Base-by-base conservation (phyloP, 208 protist species). In the Hexamita inflata region DNA sequence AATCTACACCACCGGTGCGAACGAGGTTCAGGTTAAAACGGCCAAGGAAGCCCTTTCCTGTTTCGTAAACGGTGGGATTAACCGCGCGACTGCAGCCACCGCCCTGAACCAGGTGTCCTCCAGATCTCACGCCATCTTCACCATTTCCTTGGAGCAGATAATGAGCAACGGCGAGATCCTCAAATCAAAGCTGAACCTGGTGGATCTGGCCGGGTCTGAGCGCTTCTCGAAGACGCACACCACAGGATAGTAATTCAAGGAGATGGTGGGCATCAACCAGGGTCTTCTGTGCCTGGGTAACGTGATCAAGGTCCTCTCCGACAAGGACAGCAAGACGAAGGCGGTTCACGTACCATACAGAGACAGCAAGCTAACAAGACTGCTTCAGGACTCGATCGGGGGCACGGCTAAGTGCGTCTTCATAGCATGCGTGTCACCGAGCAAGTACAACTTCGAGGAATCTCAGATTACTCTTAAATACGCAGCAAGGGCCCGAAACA, bases 351-450 rank as follows among this genome's bases (percentile, higher is more conserved):
- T 84, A 32, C 81, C 81, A 9, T 84, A 79, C 80, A 84, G 91
- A 58, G 90, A 94, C 77, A 90, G 87, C 34, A 92, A 93, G 78
- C 84, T 94, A 29, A 94, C 91, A 0, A 87, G 89, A 73, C 90
- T 94, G 61, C 81, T 94, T 49, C 87, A 92, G 76, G 90, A 92
- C 49, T 89, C 83, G 29, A 78, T 93, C 1, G 89, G 89, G 62
- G 89, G 89, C 58, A 92, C 91, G 60, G 57, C 83, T 15, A 76
- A 80, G 38, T 91, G 88, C 7, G 82, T 84, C 26, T 73, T 92
- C 2, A 82, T 91, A 61, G 86, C 89, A 58, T 86, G 81, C 67
- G 87, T 83, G 60, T 89, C 86, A 41, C 86, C 88, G n/a, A 45
- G 9, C 35, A 45, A 28, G 4, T 2, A n/a, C 15, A 70, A n/a